Conservation (phyloP, 257 asterid species). For the Solanum lycopersicoides region DNA sequence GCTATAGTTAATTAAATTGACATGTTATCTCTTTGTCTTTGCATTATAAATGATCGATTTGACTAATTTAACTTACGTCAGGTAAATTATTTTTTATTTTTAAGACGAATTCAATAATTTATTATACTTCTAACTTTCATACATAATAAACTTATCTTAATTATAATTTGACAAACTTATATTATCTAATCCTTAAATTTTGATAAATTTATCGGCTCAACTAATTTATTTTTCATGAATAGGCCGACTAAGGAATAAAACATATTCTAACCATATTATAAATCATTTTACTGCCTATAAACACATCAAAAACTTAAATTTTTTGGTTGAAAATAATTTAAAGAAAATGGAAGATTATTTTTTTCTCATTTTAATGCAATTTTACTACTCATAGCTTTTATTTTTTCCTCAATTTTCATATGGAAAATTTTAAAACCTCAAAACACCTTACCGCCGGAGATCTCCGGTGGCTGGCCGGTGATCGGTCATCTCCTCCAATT, state of each 20-base stretch:
- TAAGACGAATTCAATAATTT: fast-evolving
- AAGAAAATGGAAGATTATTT: background rate
- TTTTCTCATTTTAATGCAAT: background rate
- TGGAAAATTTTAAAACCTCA: background rate
- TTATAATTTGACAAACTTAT: background rate
- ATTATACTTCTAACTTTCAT: no score
- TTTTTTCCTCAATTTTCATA: background rate
- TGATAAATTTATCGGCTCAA: background rate
- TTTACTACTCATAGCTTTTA: background rate
- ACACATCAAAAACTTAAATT: background rate
- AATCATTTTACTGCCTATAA: background rate
- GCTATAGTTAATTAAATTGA: background rate
- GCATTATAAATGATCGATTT: background rate
- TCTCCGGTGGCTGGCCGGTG: conserved; percentile 10
- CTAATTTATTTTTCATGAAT: background rate
- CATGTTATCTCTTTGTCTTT: background rate
- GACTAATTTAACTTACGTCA: background rate
- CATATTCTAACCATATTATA: background rate
- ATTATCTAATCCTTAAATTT: background rate
- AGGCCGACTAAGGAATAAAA: background rate
- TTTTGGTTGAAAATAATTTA: background rate
- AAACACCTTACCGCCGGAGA: background rate
- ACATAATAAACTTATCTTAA: background rate
- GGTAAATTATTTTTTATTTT: no score
- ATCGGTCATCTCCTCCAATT: conserved; percentile 11